A percentile compares a stretch with the other conserved stretches of the same genome.
Conservation (phyloP, 2,329 filamentous ascomycete species). For the Coniochaeta ligniaria region DNA sequence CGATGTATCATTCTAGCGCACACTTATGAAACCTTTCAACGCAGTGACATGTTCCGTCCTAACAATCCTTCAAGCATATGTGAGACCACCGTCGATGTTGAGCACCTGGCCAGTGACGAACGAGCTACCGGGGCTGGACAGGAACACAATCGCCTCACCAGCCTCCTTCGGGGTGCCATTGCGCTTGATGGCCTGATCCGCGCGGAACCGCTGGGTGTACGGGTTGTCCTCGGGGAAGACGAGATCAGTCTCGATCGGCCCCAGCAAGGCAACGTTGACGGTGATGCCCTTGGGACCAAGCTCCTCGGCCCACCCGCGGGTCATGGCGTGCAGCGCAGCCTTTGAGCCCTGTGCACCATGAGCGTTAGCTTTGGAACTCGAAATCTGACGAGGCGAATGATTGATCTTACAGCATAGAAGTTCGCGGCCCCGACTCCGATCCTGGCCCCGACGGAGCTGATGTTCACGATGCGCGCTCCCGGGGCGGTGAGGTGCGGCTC, state of each 20-base stretch:
- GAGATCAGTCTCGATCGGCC: conserved; percentile 11
- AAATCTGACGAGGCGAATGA: no score
- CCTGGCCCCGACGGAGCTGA: conserved; percentile 8
- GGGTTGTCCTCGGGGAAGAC: conserved; percentile 11
- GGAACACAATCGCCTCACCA: conserved; percentile 13
- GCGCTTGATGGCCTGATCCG: conserved; percentile 13
- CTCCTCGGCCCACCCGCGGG: conserved; percentile 11
- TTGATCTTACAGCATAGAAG: conserved; percentile 5
- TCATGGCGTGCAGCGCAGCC: conserved; percentile 10
- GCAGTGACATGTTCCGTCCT: no score
- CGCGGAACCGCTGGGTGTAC: conserved; percentile 7
- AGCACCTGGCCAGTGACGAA: conserved; percentile 15
- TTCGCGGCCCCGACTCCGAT: conserved; percentile 3
- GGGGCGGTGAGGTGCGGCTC: conserved; percentile 6
- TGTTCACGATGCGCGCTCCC: conserved; percentile 11
- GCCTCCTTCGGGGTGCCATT: conserved; percentile 12
- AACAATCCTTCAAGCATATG: background rate
- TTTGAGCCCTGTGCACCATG: conserved; percentile 6
- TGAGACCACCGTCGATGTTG: conserved; percentile 13
- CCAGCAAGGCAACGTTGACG: conserved; percentile 10
- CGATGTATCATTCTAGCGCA: background rate
- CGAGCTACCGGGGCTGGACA: conserved; percentile 11
- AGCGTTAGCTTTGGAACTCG: background rate
- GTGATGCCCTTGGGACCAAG: conserved; percentile 10
- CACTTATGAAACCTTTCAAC: background rate